phyloP scores from a whole-genome alignment of 768 basidiomycete genomes.

The Asterophora lycoperdoides region DNA sequence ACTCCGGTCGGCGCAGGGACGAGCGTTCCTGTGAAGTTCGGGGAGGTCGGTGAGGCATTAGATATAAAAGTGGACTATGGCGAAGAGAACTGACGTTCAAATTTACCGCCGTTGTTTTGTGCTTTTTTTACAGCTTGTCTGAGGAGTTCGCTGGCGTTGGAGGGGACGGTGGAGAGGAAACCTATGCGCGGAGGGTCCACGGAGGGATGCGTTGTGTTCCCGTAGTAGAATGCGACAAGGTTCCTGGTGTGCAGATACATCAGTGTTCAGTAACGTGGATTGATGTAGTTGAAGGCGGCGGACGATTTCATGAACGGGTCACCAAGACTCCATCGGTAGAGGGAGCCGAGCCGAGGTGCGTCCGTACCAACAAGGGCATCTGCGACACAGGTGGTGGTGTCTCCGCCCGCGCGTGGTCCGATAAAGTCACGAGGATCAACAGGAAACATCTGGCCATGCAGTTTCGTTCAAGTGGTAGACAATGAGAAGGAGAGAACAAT shows the following conservation, averaged over 20 bases:
- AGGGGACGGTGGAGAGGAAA: constrained; percentile 57
- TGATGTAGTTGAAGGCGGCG: constrained; percentile 23
- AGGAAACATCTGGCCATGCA: constrained; percentile 43
- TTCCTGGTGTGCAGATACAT: constrained; percentile 33
- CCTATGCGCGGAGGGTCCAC: constrained; percentile 67
- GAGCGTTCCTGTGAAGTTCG: constrained; percentile 24
- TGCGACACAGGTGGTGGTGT: constrained; percentile 45
- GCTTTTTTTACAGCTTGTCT: constrained; percentile 34
- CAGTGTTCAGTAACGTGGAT: neutral
- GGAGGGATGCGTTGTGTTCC: constrained; percentile 64
- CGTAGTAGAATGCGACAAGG: constrained; percentile 65
- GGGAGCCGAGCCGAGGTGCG: constrained; percentile 44
- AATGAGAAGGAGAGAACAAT: neutral
- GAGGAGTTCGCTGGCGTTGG: constrained; percentile 40
- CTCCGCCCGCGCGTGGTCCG: constrained; percentile 30
- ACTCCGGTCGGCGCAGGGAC: constrained; percentile 32
- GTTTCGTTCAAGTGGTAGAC: neutral
- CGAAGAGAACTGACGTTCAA: constrained; percentile 27
- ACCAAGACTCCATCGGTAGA: constrained; percentile 72
- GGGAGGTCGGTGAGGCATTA: no score
- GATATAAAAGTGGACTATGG: no score
- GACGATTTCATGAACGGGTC: constrained; percentile 71
- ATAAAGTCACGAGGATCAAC: constrained; percentile 71
- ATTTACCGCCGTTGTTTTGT: constrained; percentile 32
- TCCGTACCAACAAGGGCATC: constrained; percentile 58